A percentile compares a stretch with the other conserved stretches of the same genome.
Conservation (phyloP, 31 red algal genomes). For the Odonthalia washingtoniensis region DNA sequence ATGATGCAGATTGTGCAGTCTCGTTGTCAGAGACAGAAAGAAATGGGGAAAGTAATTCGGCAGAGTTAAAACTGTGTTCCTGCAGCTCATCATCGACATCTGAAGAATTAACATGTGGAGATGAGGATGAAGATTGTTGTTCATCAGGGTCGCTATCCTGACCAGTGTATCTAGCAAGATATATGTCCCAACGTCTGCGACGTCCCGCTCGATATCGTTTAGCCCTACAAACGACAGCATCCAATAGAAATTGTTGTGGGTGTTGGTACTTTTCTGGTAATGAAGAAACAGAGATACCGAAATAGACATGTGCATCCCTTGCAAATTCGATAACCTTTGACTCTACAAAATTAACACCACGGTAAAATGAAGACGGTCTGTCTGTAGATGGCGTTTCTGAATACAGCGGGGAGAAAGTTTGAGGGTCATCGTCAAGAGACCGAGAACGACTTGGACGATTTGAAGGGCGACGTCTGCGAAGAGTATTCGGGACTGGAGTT, state of each 20-base stretch:
- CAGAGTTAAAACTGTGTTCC: too few species aligned
- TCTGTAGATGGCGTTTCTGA: neutral
- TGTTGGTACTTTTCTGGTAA: slow-evolving; percentile 22
- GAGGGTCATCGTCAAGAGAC: neutral
- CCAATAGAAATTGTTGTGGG: slow-evolving; percentile 15
- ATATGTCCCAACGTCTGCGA: slow-evolving; percentile 45
- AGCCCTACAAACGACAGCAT: slow-evolving; percentile 12
- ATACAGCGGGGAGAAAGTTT: slow-evolving; percentile 5
- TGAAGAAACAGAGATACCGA: slow-evolving; percentile 21
- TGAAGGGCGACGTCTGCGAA: neutral
- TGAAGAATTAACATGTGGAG: too few species aligned
- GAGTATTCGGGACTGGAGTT: too few species aligned
- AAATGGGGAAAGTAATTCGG: too few species aligned
- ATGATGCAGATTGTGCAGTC: neutral
- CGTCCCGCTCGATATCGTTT: slow-evolving; percentile 8
- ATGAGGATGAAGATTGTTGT: neutral
- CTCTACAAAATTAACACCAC: slow-evolving; percentile 26
- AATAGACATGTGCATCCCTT: slow-evolving; percentile 44
- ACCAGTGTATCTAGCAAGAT: slow-evolving; percentile 60
- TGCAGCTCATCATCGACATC: too few species aligned
- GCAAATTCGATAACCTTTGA: slow-evolving; percentile 48
- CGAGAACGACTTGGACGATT: neutral
- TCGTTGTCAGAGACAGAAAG: too few species aligned
- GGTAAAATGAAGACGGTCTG: slow-evolving; percentile 14
- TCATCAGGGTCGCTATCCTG: slow-evolving; percentile 31